Base-by-base conservation (phyloP, 1,284 basidiomycete genomes). In the Kwoniella shivajii region DNA sequence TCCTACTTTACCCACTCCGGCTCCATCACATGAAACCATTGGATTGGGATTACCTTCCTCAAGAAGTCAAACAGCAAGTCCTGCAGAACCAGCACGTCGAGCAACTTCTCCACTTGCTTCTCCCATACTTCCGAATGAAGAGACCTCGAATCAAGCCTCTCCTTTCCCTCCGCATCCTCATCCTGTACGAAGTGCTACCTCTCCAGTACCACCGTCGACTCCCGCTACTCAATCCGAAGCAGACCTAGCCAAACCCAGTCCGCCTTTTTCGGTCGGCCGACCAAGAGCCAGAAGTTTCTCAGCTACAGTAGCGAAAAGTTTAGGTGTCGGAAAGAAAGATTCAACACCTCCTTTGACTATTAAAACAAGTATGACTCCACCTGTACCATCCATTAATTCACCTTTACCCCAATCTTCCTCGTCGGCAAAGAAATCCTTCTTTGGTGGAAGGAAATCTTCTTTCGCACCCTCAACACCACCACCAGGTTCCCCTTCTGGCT, bases 261-360 rank as follows among this genome's bases (percentile, higher is more conserved):
- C 46, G 6, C 53, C 39, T 7, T 49, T 30, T 26, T 30, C 29
- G 18, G 34, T 39, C 30, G 53, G 45, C 14, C 62, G 74, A 37
- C 67, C 73, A 7, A 54, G 75, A 29, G 73, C 74, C 10, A 42
- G 72, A 22, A 73, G 68, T 6, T 75, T 77, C 58, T 72, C 71
- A 0, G 68, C 70, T 3, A 60, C 69, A 1, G 57, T 75, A 22
- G 60, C 66, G 14, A 71, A 67, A 41, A 60, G 64, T 13, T 20
- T 63, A 6, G 57, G 57, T 20, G 54, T 57, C 4, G 59, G 59
- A 0, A 52, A 53, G 30, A 57, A 57, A 26, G 47, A 57, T 26
- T 30, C 27, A n/a, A 42, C 45, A 9, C 39, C 34, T 29, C 50
- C 13, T 3, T 42, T 62, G 13, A 47, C 56, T 11, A 61, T 61